phyloP scores from a whole-genome alignment of 2,329 filamentous ascomycete genomes.

The Sclerotinia spermophila region DNA sequence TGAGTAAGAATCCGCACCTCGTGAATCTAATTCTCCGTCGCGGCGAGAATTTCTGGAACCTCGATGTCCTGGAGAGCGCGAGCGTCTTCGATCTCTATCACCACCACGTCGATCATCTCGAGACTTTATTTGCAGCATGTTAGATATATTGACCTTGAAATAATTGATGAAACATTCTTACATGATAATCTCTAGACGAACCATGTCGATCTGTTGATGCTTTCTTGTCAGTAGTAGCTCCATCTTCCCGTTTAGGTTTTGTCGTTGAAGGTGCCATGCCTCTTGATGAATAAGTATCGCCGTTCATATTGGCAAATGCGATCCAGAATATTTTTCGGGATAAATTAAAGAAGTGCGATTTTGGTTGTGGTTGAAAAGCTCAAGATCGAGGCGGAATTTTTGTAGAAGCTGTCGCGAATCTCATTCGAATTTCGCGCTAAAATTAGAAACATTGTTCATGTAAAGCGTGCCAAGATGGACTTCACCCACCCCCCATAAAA shows the following conservation, averaged over 20 bases:
- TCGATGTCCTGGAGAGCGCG: constrained; percentile 77
- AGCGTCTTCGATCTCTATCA: constrained; percentile 61
- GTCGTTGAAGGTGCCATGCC: constrained; percentile 47
- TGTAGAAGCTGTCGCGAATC: constrained; percentile 21
- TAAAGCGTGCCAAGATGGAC: constrained; percentile 15
- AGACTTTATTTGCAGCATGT: constrained; percentile 31
- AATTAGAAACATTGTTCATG: constrained; percentile 9
- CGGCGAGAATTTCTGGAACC: constrained; percentile 63
- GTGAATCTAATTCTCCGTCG: constrained; percentile 57
- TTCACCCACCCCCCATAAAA: constrained; percentile 2
- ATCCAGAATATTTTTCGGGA: background rate
- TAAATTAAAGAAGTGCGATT: background rate
- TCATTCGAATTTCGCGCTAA: constrained; percentile 21
- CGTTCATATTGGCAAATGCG: constrained; percentile 64
- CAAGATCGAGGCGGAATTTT: constrained; percentile 15
- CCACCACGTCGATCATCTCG: constrained; percentile 40
- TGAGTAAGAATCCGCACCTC: constrained; percentile 71
- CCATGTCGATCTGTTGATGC: constrained; percentile 46
- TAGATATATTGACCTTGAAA: constrained; percentile 24
- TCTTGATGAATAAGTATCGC: constrained; percentile 75
- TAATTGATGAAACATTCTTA: constrained; percentile 37
- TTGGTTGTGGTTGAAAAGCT: constrained; percentile 12
- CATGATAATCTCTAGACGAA: constrained; percentile 50
- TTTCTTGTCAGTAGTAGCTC: constrained; percentile 38
- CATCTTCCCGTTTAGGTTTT: constrained; percentile 29